Percentiles rank a stretch among this genome's conserved stretches.
Conservation (phyloP, 768 basidiomycete genomes). For the Leccinellum rugosiceps region DNA sequence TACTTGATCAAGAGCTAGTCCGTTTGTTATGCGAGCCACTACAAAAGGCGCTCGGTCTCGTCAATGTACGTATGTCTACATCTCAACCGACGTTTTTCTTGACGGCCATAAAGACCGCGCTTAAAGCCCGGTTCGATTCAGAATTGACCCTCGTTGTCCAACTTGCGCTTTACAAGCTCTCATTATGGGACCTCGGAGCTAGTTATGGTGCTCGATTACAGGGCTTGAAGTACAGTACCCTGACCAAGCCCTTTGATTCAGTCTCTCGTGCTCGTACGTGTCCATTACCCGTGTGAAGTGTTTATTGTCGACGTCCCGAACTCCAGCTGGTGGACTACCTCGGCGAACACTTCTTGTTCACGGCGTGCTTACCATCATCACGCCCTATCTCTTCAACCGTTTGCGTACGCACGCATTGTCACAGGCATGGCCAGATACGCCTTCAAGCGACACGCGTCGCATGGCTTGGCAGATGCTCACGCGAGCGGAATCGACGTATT, state of each 20-base stretch:
- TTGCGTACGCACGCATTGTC: conserved; percentile 75
- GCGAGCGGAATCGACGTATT: conserved; percentile 64
- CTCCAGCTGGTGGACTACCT: conserved; percentile 63
- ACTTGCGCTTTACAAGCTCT: conserved; percentile 74
- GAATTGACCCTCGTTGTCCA: conserved; percentile 71
- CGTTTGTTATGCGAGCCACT: conserved; percentile 82
- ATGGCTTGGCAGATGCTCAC: conserved; percentile 70
- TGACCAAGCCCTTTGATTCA: conserved; percentile 2
- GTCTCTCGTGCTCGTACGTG: conserved; percentile 23
- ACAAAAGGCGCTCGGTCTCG: conserved; percentile 59
- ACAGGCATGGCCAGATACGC: conserved; percentile 87
- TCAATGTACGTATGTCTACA: conserved; percentile 52
- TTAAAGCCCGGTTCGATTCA: conserved; percentile 64
- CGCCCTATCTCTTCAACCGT: conserved; percentile 78
- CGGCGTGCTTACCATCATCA: conserved; percentile 64
- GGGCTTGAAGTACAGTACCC: conserved; percentile 59
- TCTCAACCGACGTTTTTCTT: conserved; percentile 3
- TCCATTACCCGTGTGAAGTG: neutral
- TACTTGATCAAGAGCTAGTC: conserved; percentile 86
- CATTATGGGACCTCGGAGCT: conserved; percentile 75
- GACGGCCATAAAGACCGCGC: conserved; percentile 43
- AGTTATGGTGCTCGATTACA: conserved; percentile 85
- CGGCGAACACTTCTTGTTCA: conserved; percentile 61
- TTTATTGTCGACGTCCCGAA: neutral
- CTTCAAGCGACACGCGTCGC: conserved; percentile 70